Base-by-base conservation (phyloP, 1,284 basidiomycete species). In the Mycena sp. region DNA sequence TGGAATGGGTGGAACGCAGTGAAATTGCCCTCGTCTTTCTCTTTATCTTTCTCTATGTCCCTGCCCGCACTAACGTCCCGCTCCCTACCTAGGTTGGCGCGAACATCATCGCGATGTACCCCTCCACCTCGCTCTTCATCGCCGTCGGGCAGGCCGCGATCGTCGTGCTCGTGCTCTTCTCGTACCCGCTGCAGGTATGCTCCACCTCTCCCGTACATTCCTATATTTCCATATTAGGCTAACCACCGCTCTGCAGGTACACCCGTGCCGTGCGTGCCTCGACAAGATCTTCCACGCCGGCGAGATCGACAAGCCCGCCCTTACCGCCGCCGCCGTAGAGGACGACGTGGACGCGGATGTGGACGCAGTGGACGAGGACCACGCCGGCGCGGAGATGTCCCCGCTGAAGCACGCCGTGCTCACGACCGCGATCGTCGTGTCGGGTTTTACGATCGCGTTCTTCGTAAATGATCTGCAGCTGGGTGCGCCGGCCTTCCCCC, bases 91-190 rank as follows among this genome's bases (percentile, higher is more conserved):
- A 56, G 54, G 54, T 98, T 65, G 89, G 91, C 43, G 87, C 91
- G 35, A 97, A 98, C 78, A 92, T 98, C 70, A 93, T 98, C 70
- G 92, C 93, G 17, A 96, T 95, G 93, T 98, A 98, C 73, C 95
- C 96, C 2, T 88, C 93, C n/a, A 94, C 93, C 1, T 95, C 95
- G 38, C 77, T 97, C 32, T 93, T 98, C 75, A 93, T 99, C 65
- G 95, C 96, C 30, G 76, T 97, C 64, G 96, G 96, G 7, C 94
- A 98, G 72, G 80, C 98, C 6, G 95, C 95, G 19, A 97, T 99
- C 70, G 93, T 95, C 37, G 81, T 95, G 48, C 85, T 98, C 28
- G 95, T 95, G 65, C 82, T 92, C 67, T 95, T 95, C 69, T 95
- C 93, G 14, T 97, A 98, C 76, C 95, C 96, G 0, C 76, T 98